Base-by-base conservation (phyloP, 2,329 filamentous ascomycete genomes). In the Aspergillus sp. region DNA sequence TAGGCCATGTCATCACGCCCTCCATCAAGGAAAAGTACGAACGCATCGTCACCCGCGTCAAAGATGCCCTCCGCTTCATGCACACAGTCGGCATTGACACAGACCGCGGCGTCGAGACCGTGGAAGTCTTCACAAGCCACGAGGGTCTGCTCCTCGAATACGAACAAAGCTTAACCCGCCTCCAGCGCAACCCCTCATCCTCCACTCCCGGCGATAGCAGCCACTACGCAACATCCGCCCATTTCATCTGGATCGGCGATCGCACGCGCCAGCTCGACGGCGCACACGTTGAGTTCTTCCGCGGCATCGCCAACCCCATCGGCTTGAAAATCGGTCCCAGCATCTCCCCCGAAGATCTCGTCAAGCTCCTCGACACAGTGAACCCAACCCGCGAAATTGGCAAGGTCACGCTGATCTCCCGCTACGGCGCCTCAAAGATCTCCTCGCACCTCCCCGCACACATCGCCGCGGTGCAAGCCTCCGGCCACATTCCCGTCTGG, bases 241-340 rank as follows among this genome's bases (percentile, higher is more conserved):
- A 98, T 67, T 97, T 98, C 74, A 80, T 98, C 66, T 98, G 93
- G 93, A 94, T 98, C 60, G 93, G 93, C 47, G 93, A 98, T 69
- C 87, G 93, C 55, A 98, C 93, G 2, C 83, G 93, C 42, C 91
- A 97, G 70, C 82, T 96, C 41, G 86, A 93, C 64, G 88, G 91
- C 59, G 91, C 86, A 0, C 93, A 98, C 69, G 86, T 98, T 53
- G 93, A 98, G 71, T 98, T 94, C 77, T 95, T 97, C 79, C 86
- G 93, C 41, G 93, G 93, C 49, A 86, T 98, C 56, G 85, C 88
- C 60, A 98, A 98, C 72, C 93, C 93, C 0, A 88, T 98, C 58
- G 93, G 93, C 52, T 85, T 98, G 70, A 98, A 98, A 70, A 87
- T 98, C 49, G 93, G 93, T 0, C 93, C 93, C 7, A 86, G 83